These are phyloP conservation scores for Solanum tarijense DNA, from an alignment of 257 asterid species.

Conservation along the genomic window DNA sequence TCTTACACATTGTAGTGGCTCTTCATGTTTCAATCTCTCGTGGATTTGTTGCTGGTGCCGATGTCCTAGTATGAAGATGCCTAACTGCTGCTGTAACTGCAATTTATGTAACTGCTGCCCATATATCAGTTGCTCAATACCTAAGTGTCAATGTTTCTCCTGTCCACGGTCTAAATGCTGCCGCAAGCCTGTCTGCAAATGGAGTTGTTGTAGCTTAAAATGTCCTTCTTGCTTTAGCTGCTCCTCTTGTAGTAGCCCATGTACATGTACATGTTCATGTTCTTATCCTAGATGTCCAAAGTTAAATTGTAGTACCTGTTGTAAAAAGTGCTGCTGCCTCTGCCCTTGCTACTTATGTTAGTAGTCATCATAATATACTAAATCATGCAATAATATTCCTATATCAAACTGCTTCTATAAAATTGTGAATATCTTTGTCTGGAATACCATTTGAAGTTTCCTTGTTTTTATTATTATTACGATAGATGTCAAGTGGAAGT, in stretches of 20 bases:
- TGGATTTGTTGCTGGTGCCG: constrained; percentile 40
- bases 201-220: constrained; percentile 36
- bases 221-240: constrained; percentile 20
- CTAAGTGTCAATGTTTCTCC: constrained; percentile 30
- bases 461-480: background rate
- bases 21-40: constrained; percentile 39
- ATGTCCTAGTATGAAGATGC: constrained; percentile 21
- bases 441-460: background rate
- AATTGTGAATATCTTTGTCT: background rate
- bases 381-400: background rate
- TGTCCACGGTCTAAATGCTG: constrained; percentile 33
- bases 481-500: background rate
- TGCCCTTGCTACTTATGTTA: constrained; percentile 50
- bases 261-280: constrained; percentile 18
- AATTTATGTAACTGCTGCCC: constrained; percentile 19
- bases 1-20: constrained; percentile 29
- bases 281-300: constrained; percentile 24
- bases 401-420: background rate
- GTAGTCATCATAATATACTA: constrained; percentile 13
- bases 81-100: constrained; percentile 31
- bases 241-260: background rate
- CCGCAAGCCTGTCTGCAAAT: constrained; percentile 18
- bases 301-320: constrained; percentile 39
- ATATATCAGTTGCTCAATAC: constrained; percentile 28
- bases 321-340: constrained; percentile 38